Conservation (phyloP, 345 rosid species). For the Gossypium longicalyx region DNA sequence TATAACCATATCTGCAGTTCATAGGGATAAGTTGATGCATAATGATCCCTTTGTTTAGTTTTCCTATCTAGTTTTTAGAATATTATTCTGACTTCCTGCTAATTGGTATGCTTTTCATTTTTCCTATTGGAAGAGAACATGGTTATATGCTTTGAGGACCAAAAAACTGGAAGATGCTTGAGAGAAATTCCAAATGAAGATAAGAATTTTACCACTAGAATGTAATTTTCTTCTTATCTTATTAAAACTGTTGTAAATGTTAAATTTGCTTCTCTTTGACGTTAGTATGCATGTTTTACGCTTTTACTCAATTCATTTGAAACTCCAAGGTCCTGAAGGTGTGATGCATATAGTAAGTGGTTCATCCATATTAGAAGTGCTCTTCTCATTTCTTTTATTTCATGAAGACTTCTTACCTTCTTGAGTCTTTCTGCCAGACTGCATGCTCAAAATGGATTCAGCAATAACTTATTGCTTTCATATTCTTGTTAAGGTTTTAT, state of each 20-base stretch:
- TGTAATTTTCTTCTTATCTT: constrained; percentile 36
- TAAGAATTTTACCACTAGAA: constrained; percentile 53
- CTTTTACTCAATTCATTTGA: neutral
- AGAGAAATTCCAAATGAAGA: constrained; percentile 56
- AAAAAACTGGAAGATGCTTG: constrained; percentile 67
- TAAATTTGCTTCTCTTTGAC: constrained; percentile 15
- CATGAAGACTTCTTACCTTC: neutral
- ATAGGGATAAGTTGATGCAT: neutral
- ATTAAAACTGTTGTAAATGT: constrained; percentile 12
- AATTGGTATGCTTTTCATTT: constrained; percentile 2
- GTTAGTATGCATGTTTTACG: neutral
- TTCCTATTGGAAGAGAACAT: constrained; percentile 58
- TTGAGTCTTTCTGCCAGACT: neutral
- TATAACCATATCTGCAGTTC: neutral
- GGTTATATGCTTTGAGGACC: constrained; percentile 91
- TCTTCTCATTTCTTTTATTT: constrained; percentile 1
- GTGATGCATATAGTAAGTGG: neutral
- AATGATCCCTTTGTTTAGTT: neutral
- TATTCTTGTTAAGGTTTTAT: neutral
- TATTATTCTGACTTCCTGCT: constrained; percentile 7
- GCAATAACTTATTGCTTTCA: neutral
- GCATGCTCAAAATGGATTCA: neutral
- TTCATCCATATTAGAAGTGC: neutral
- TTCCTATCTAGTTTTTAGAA: constrained; percentile 10
- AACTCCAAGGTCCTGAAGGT: neutral